Conservation (phyloP, 345 rosid genomes). For the Heritiera fomes region DNA sequence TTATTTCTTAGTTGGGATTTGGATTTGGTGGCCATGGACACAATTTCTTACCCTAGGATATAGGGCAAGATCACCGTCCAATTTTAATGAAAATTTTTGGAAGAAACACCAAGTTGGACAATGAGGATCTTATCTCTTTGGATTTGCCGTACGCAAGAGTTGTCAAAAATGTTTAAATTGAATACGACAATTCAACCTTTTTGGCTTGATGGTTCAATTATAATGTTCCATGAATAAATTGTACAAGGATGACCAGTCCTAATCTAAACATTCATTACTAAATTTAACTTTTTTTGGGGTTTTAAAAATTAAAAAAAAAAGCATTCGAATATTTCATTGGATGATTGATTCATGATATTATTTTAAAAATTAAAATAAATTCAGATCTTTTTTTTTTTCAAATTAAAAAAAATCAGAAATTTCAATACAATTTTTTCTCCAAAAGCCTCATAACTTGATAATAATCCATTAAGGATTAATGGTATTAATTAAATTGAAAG, state of each 20-base stretch:
- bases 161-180: background rate
- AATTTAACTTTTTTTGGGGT: too few relatives aligned
- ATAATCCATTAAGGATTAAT: too few relatives aligned
- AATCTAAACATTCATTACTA: background rate
- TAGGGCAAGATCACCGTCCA: constrained; percentile 14
- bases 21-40: background rate
- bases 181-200: constrained; percentile 17
- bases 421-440: too few relatives aligned
- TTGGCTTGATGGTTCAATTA: background rate
- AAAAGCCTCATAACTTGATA: too few relatives aligned
- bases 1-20: too few relatives aligned
- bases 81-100: background rate
- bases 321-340: too few relatives aligned
- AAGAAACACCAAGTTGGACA: background rate
- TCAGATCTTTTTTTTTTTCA: too few relatives aligned
- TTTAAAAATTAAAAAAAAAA: too few relatives aligned
- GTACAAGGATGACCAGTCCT: background rate
- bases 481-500: too few relatives aligned
- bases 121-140: background rate
- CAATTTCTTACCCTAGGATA: background rate
- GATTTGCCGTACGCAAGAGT: background rate
- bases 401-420: too few relatives aligned
- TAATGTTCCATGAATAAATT: background rate
- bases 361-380: too few relatives aligned
- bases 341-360: too few relatives aligned